Base-by-base conservation (phyloP, 177 flowering plant species). In the Tripterygium wilfordii region DNA sequence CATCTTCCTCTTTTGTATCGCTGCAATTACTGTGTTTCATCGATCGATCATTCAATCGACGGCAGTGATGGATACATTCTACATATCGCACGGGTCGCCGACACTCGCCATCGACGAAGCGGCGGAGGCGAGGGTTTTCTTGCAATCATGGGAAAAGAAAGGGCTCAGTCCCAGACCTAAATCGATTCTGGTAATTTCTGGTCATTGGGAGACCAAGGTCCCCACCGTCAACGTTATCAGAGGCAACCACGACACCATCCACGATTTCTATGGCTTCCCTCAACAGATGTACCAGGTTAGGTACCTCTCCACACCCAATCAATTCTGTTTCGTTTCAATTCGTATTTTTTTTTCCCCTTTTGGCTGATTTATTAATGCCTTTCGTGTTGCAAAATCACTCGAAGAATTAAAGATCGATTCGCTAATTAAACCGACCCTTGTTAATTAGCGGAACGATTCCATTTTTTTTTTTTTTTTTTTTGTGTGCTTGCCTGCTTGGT, bases 251-350 rank as follows among this genome's bases (percentile, higher is more conserved):
- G 69, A 67, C 16, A 79, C 85, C 57, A 83, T 88, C 64, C 36
- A 88, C 45, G 96, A 88, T 49, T 85, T 85, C 71, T 79, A 83
- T 45, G 65, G 68, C 40, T 88, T 83, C 63, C 96, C 91, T 40
- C 46, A 74, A 14, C 59, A 57, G 58, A 74, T 88, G 85, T 83
- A 88, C 57, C 38, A 88, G 91, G 96, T 84, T 1, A 4, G 10
- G 20, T 27, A n/a, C n/a, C n/a, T n/a, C n/a, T n/a, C n/a, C n/a
- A n/a, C n/a, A n/a, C n/a, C n/a, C n/a, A n/a, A n/a, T n/a, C n/a
- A n/a, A n/a, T n/a, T n/a, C n/a, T n/a, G n/a, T n/a, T n/a, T n/a
- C n/a, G n/a, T n/a, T n/a, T n/a, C n/a, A n/a, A n/a, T n/a, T n/a
- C n/a, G n/a, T n/a, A n/a, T 39, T 33, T 36, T 15, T 15, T 2